Evolutionary conservation across 2,329 filamentous ascomycete species (phyloP), one percentile per base, ranked within the genome.

Genomic region (Aspergillus sp.): DNA sequence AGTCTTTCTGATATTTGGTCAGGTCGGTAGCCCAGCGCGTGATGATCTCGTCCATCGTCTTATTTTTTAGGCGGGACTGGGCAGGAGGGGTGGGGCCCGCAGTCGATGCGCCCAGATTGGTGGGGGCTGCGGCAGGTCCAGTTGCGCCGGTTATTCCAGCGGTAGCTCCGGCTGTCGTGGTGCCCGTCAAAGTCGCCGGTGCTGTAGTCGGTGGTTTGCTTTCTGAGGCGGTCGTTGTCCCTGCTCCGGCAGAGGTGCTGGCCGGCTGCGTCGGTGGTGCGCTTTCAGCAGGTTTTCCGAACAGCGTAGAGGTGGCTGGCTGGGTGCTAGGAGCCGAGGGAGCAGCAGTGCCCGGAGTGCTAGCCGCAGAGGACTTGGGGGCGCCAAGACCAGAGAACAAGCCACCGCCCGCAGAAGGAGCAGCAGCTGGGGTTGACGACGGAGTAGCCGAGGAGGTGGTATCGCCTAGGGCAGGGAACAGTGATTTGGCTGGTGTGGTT

Each of bases 1-100:
- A 98, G 49, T 94, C 88, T 66, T 95, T 94, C 62, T 97, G 91
- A 63, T 98, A 96, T 62, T 94, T 94, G 45, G 89, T 86, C 43
- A 98, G 75, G 62, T 97, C 93, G 0, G 89, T 88, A 2, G 93
- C 93, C 93, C 93, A 98, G 30, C 89, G 83, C 3, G 88, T 96
- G 55, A 98, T 89, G 53, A 98, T 96, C 65, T 98, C 93, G 62
- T 98, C 93, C 86, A 98, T 96, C 0, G 91, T 95, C 73, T 95
- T 97, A 69, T 96, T 95, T 75, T 95, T 95, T 34, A 98, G 76
- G 29, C 93, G 85, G 3, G 91, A 93, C 59, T 94, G 82, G 2
- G 76, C 71, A 48, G 89, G 84, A 10, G 93, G 91, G 2, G 83
- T 74, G 1, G 90, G 88, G 0, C 90, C 90, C 32, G 81, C 76